Evolutionary conservation across 257 asterid species (phyloP), one percentile per base, ranked within the genome.

Genomic region (Solanum bukasovii): DNA sequence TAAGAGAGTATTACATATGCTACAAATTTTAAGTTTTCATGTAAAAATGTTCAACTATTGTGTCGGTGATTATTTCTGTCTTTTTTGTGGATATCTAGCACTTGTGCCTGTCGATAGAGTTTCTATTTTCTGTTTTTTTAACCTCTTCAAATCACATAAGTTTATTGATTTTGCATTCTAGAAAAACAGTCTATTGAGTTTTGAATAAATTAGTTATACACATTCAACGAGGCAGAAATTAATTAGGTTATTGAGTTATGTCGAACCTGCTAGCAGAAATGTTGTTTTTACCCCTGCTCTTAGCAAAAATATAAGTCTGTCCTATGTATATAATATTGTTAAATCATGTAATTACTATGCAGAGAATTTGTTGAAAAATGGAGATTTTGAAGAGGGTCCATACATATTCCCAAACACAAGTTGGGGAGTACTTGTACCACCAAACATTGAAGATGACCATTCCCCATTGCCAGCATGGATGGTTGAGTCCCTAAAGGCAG

Each of bases 381-480:
- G 98, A 1, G 97, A 94, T 88, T 97, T 94, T 37, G 99, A 97
- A 87, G 99, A 97, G 90, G 99, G 99, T 31, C 93, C 99, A 3
- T 97, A 93, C 91, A 92, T 97, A 37, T 93, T 97, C 29, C 98
- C 98, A 86, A 97, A 95, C 93, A 94, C 98, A 35, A 93, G 96
- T 82, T 94, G 97, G 98, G 99, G 99, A 13, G 98, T 95, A n/a
- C 97, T 97, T 0, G 90, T 96, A 89, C 99, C 99, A 9, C 99
- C 98, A 1, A 93, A 94, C 91, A 96, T 96, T 20, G 99, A 97
- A 87, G 99, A 97, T 35, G 98, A 95, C 73, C 93, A 97, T 93
- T 96, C 98, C 8, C 95, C 99, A 1, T 88, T 97, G n/a, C 99
- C 99, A 3, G 98, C 94, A 13, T 97, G 99, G 99, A 97, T 96